Evolutionary conservation across 2,329 filamentous ascomycete species (phyloP), one percentile per base, ranked within the genome.

Genomic region (Colletotrichum sp.): DNA sequence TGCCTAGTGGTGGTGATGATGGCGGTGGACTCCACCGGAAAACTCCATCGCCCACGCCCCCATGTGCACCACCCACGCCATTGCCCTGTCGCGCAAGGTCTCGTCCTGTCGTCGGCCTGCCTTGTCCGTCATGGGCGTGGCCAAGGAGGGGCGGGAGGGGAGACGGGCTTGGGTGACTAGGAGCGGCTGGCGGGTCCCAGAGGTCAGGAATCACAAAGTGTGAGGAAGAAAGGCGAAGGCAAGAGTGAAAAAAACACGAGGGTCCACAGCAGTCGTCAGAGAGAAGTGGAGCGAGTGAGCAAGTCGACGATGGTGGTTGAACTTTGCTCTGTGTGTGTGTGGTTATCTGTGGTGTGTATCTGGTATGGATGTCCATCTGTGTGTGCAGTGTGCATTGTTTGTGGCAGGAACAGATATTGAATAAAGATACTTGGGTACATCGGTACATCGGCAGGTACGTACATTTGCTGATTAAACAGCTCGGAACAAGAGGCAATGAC

Each of bases 181-280:
- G 65, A 34, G 15, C 24, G 30, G 58, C 58, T 61, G 58, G 58
- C 58, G 58, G 58, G 58, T 30, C 58, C 43, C 9, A 21, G 43
- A 58, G 48, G 24, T 21, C n/a, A 55, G 26, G 28, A 61, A 18
- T 18, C 38, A n/a, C 43, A 52, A 52, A 52, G 43, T 21, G 52
- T 61, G 21, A 67, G 48, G 26, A 48, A 62, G 30, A 24, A 32
- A 34, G 26, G 21, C 26, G 16, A 60, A 60, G n/a, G 36, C 2
- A 38, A 60, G 28, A 28, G 26, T 26, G 43, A 38, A 36, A 61
- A 75, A 68, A 60, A 60, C 73, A 73, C 73, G 73, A 75, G 69
- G 73, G 32, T 62, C 73, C 73, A 75, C 73, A 67, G 15, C 43
- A 52, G 55, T 64, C 64, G 73, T 75, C 73, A 75, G 73, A 75